Evolutionary conservation across 495 filamentous ascomycete species (phyloP).

Genomic region (Daldinia childiae): DNA sequence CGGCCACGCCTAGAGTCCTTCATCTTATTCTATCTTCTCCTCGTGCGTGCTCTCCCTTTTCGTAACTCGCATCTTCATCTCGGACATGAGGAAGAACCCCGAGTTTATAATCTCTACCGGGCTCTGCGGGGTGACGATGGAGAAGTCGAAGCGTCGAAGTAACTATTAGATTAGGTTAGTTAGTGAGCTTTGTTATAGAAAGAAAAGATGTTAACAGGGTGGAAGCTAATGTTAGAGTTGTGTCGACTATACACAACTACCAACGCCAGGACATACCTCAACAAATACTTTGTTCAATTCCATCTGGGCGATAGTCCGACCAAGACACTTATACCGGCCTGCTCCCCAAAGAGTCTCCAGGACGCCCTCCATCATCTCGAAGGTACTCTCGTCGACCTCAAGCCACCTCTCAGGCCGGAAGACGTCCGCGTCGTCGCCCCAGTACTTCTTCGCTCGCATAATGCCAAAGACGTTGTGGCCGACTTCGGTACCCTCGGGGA

Average conservation of each 20-base stretch:
- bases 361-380: slow-evolving; percentile 50
- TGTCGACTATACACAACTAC: too few relatives aligned
- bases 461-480: slow-evolving; percentile 38
- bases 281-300: slow-evolving; percentile 64
- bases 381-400: slow-evolving; percentile 47
- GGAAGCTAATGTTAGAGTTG: neutral
- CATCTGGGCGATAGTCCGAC: slow-evolving; percentile 49
- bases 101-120: slow-evolving; percentile 36
- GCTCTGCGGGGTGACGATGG: slow-evolving; percentile 28
- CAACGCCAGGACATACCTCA: slow-evolving; percentile 52
- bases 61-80: slow-evolving; percentile 36
- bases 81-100: slow-evolving; percentile 38
- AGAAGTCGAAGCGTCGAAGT: slow-evolving; percentile 38
- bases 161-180: slow-evolving; percentile 13
- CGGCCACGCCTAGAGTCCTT: too few relatives aligned
- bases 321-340: slow-evolving; percentile 54
- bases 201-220: neutral
- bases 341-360: slow-evolving; percentile 49
- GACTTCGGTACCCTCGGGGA: slow-evolving; percentile 45
- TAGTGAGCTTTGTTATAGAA: slow-evolving; percentile 7
- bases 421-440: slow-evolving; percentile 48
- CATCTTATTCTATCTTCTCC: neutral
- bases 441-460: slow-evolving; percentile 43
- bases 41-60: slow-evolving; percentile 6
- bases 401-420: slow-evolving; percentile 57